phyloP scores from a whole-genome alignment of 2,329 filamentous ascomycete species.

The Rhinocladiella mackenziei region DNA sequence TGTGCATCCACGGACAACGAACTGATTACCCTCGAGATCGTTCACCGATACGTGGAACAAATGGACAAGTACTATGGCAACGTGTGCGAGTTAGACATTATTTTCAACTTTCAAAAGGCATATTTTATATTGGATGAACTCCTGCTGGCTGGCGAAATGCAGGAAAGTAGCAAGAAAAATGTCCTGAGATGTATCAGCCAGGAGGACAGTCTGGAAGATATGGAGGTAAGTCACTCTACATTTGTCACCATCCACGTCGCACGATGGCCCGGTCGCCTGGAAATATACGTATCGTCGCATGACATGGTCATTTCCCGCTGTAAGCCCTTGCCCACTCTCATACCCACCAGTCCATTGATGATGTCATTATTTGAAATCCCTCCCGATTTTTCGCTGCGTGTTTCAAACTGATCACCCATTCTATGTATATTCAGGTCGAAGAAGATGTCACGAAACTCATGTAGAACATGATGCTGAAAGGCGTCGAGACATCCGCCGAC shows the following conservation, averaged over 20 bases:
- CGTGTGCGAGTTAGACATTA: slow-evolving; percentile 98
- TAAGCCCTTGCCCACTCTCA: neutral
- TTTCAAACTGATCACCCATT: slow-evolving; percentile 30
- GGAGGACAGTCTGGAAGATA: slow-evolving; percentile 95
- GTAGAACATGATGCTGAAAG: slow-evolving; percentile 46
- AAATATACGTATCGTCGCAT: neutral
- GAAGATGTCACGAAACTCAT: slow-evolving; percentile 88
- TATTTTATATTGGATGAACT: slow-evolving; percentile 99
- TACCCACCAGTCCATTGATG: no score
- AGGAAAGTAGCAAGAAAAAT: slow-evolving; percentile 99
- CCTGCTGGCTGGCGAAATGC: slow-evolving; percentile 89
- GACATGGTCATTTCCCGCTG: neutral
- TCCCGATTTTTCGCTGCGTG: slow-evolving; percentile 2
- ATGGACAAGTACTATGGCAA: slow-evolving; percentile 99
- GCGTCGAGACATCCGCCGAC: neutral
- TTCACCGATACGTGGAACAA: slow-evolving; percentile 98
- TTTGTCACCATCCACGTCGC: neutral
- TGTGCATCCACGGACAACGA: slow-evolving; percentile 60
- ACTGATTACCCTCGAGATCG: slow-evolving; percentile 75
- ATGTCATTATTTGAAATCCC: no score
- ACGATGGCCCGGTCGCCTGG: neutral
- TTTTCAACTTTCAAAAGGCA: slow-evolving; percentile 99
- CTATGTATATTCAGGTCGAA: slow-evolving; percentile 63
- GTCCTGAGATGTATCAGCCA: slow-evolving; percentile 92
- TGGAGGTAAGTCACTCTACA: slow-evolving; percentile 71